phyloP scores from a whole-genome alignment of 2,329 filamentous ascomycete species.

The Diaporthe citri region DNA sequence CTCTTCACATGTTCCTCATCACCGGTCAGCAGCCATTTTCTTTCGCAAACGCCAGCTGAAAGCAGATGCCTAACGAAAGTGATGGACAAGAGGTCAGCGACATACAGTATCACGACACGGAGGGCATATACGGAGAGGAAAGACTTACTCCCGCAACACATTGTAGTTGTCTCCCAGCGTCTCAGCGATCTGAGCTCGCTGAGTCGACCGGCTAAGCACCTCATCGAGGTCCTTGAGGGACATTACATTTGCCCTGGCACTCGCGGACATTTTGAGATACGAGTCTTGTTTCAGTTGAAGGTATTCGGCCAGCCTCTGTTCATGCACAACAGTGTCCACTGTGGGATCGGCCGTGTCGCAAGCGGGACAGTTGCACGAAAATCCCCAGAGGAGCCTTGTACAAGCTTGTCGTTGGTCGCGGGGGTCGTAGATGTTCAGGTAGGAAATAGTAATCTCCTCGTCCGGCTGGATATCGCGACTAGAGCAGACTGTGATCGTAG shows the following conservation, averaged over 20 bases:
- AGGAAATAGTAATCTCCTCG: neutral
- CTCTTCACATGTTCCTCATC: neutral
- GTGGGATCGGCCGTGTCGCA: neutral
- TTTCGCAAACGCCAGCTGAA: neutral
- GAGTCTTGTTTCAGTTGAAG: neutral
- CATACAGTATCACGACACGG: rapidly evolving
- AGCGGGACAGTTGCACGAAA: neutral
- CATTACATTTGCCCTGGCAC: no score
- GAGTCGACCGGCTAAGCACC: neutral
- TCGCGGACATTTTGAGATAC: rapidly evolving
- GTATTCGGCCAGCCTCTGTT: neutral
- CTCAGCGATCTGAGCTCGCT: neutral
- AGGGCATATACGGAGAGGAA: neutral
- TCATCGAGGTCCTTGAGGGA: neutral
- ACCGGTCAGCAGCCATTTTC: neutral
- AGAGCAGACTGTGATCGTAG: neutral
- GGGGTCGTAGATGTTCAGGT: neutral
- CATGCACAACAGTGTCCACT: neutral
- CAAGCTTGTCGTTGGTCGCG: neutral
- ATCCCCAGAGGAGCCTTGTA: neutral
- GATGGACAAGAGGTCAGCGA: neutral
- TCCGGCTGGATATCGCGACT: neutral
- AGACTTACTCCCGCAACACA: neutral
- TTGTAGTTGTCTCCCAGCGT: neutral
- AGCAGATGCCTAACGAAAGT: neutral